phyloP scores from a whole-genome alignment of 768 basidiomycete species.

The Pulveroboletus sp. region DNA sequence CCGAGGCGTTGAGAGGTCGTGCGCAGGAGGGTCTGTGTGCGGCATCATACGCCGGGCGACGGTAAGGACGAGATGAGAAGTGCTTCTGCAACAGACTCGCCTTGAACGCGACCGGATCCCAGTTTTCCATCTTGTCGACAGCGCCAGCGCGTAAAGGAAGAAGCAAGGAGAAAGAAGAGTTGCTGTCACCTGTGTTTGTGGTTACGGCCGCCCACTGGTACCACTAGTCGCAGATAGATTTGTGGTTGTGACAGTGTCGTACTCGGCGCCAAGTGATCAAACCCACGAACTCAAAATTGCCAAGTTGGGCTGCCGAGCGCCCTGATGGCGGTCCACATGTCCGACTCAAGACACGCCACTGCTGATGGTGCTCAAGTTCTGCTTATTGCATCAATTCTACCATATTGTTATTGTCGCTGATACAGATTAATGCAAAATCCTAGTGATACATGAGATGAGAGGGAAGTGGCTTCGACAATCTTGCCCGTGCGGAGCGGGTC shows the following conservation, averaged over 20 bases:
- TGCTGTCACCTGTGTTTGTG: neutral
- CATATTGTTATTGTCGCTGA: too few relatives aligned
- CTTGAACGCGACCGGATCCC: slow-evolving; percentile 32
- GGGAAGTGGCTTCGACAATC: slow-evolving; percentile 19
- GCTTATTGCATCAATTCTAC: too few relatives aligned
- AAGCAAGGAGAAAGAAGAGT: neutral
- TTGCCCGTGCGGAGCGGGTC: slow-evolving; percentile 5
- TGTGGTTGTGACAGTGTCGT: neutral
- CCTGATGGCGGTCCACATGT: too few relatives aligned
- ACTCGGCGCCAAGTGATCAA: too few relatives aligned
- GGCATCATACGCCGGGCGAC: neutral
- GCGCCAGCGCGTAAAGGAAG: neutral
- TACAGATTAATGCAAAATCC: neutral
- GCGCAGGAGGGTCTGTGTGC: slow-evolving; percentile 54
- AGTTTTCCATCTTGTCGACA: slow-evolving; percentile 20
- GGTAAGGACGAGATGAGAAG: neutral
- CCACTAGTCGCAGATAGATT: slow-evolving; percentile 1
- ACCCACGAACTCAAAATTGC: neutral
- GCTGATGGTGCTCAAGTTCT: too few relatives aligned
- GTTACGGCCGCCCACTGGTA: neutral
- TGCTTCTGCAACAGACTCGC: slow-evolving; percentile 10
- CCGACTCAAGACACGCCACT: too few relatives aligned
- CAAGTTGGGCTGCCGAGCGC: neutral
- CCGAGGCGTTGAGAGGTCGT: slow-evolving; percentile 61
- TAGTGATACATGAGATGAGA: slow-evolving; percentile 19